Evolutionary conservation across 306 rosid species (phyloP).

Genomic region (Nissolia schottii): DNA sequence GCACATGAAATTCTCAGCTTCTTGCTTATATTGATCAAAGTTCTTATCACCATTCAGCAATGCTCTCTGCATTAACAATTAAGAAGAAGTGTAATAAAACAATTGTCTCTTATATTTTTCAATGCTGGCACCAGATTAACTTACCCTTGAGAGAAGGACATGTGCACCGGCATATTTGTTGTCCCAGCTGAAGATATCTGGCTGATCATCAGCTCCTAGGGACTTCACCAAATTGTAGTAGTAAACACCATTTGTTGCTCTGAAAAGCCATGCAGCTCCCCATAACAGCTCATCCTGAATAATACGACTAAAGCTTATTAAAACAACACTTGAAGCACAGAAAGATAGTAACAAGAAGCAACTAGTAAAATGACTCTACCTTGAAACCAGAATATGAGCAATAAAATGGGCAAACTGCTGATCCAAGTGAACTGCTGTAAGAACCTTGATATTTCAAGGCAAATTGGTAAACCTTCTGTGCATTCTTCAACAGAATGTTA

Average conservation of each 20-base stretch:
- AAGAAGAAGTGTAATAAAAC: background rate
- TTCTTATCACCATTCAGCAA: conserved; percentile 59
- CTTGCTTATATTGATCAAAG: conserved; percentile 55
- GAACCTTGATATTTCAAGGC: conserved; percentile 68
- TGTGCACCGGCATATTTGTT: conserved; percentile 92
- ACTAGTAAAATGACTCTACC: conserved; percentile 30
- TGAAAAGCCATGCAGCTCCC: conserved; percentile 93
- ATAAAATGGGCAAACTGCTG: conserved; percentile 88
- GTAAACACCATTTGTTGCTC: conserved; percentile 64
- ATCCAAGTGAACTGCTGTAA: conserved; percentile 77
- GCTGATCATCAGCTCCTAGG: conserved; percentile 66
- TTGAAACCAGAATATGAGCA: conserved; percentile 94
- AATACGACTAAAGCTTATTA: background rate
- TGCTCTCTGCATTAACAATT: conserved; percentile 43
- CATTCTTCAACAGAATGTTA: conserved; percentile 43
- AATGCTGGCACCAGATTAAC: background rate
- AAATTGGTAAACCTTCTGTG: conserved; percentile 66
- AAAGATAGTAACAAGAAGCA: background rate
- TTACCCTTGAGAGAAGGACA: conserved; percentile 83
- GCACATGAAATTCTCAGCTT: conserved; percentile 87
- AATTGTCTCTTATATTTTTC: background rate
- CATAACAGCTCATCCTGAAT: conserved; percentile 80
- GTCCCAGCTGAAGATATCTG: conserved; percentile 95
- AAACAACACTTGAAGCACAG: background rate
- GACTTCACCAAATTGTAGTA: conserved; percentile 59